Conservation (phyloP, 768 basidiomycete genomes). For the Cantharellus anzutake region DNA sequence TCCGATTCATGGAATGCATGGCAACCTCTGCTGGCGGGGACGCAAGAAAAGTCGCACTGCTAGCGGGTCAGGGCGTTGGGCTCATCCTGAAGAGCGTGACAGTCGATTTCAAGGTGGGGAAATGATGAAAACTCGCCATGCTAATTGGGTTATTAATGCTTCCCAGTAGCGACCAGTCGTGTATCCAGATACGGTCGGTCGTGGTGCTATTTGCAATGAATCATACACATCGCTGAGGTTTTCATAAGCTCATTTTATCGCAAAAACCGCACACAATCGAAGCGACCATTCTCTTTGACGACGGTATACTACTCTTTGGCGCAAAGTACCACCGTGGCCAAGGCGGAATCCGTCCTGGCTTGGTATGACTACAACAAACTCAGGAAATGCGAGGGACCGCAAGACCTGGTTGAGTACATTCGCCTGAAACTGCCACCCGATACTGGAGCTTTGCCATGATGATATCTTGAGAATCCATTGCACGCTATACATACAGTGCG, state of each 20-base stretch:
- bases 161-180: constrained; percentile 1
- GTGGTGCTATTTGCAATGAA: neutral
- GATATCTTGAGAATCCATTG: too few relatives aligned
- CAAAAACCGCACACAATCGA: constrained; percentile 2
- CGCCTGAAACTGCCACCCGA: neutral
- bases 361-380: constrained; percentile 7
- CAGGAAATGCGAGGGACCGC: constrained; percentile 2
- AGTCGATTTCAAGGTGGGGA: constrained; percentile 1
- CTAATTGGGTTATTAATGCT: neutral
- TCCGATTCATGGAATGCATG: neutral
- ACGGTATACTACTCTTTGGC: neutral
- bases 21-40: neutral
- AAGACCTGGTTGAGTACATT: neutral
- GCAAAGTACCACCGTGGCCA: neutral
- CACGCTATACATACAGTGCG: too few relatives aligned
- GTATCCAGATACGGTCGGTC: constrained; percentile 6
- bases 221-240: neutral
- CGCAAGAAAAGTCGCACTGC: neutral
- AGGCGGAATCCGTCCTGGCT: constrained; percentile 2
- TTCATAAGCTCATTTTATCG: constrained; percentile 2
- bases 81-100: constrained; percentile 5
- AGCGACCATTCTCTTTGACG: neutral
- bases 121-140: neutral
- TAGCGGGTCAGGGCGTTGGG: constrained; percentile 2
- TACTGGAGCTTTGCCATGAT: too few relatives aligned